Base-by-base conservation (phyloP, 2,329 filamentous ascomycete genomes). In the Arachnomyces sp. region DNA sequence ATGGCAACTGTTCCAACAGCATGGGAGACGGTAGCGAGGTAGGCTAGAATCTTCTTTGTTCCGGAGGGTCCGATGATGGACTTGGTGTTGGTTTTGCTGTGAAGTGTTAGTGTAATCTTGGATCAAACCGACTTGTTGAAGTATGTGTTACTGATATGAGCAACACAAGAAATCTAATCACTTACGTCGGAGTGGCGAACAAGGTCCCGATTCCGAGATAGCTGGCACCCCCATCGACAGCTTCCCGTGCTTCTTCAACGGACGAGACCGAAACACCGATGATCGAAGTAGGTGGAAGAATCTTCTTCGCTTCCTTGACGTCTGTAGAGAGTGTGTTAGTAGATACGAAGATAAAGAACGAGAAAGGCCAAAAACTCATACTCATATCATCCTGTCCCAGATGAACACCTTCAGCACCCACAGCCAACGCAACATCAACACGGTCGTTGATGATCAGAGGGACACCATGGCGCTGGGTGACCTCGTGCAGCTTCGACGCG, bases 331-430 rank as follows among this genome's bases (percentile, higher is more conserved):
- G 36, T 12, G 15, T 36, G 32, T 43, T 30, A 43, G 30, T 31
- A 14, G 30, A 17, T n/a, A n/a, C 3, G 2, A 35, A 13, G 21
- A 30, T n/a, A 15, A 21, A 13, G 11, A 14, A 18, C 31, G 14
- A 15, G 4, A 34, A 28, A 15, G 17, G 43, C 28, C 4, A 36
- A n/a, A 3, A n/a, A 5, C 15, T 62, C 73, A 50, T 62, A 85
- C 82, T 72, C 71, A 95, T 82, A 61, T 96, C 90, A 73, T 95
- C 89, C 67, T 96, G 90, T 5, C 92, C 92, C 36, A 96, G 77
- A 61, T 96, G 92, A 7, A 95, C 87, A 34, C 92, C 92, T 66
- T 95, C 90, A 42, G 86, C 92, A 9, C 80, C 85, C 32, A 89
- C 76, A 11, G 87, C 88, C 13, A 87, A 73, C 7, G 88, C 89